These are phyloP conservation scores for Microstroma glucosiphilum DNA, from an alignment of 1,284 basidiomycete genomes.

Conservation along the genomic window DNA sequence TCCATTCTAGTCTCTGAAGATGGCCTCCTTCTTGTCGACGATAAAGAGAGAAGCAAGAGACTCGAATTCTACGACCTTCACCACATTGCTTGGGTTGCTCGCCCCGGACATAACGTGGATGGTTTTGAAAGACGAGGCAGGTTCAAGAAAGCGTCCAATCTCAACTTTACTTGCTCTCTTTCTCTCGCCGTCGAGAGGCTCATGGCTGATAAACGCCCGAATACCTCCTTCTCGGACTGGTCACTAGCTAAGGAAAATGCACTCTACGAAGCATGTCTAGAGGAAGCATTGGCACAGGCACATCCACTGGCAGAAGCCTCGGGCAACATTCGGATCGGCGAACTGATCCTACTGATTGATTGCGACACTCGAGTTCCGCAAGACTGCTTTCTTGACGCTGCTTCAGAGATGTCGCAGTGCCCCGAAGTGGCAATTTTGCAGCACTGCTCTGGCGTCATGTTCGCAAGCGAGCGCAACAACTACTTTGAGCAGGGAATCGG, in stretches of 20 bases:
- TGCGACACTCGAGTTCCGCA: conserved; percentile 79
- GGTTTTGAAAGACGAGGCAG: conserved; percentile 76
- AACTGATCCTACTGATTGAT: conserved; percentile 54
- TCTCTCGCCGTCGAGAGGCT: conserved; percentile 70
- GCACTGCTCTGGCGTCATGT: conserved; percentile 74
- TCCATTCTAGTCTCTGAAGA: conserved; percentile 71
- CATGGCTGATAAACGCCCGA: conserved; percentile 55
- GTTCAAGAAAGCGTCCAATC: conserved; percentile 83
- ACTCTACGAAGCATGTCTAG: conserved; percentile 53
- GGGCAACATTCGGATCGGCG: conserved; percentile 37
- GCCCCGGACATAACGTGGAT: conserved; percentile 64
- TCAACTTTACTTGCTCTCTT: conserved; percentile 73
- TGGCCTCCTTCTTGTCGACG: conserved; percentile 62
- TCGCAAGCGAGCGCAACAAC: conserved; percentile 64
- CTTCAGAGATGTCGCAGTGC: conserved; percentile 67
- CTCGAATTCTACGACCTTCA: conserved; percentile 67
- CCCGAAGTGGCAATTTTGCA: conserved; percentile 75
- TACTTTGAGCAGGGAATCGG: conserved; percentile 81
- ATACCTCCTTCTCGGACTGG: conserved; percentile 1
- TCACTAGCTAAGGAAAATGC: conserved; percentile 24
- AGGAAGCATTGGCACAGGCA: conserved; percentile 11
- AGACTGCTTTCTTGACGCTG: conserved; percentile 80
- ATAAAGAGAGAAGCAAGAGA: conserved; percentile 62
- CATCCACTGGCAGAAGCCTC: conserved; percentile 49
- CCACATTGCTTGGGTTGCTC: conserved; percentile 74